Conservation (phyloP, 495 filamentous ascomycete genomes). For the Penicillium pancosmium region DNA sequence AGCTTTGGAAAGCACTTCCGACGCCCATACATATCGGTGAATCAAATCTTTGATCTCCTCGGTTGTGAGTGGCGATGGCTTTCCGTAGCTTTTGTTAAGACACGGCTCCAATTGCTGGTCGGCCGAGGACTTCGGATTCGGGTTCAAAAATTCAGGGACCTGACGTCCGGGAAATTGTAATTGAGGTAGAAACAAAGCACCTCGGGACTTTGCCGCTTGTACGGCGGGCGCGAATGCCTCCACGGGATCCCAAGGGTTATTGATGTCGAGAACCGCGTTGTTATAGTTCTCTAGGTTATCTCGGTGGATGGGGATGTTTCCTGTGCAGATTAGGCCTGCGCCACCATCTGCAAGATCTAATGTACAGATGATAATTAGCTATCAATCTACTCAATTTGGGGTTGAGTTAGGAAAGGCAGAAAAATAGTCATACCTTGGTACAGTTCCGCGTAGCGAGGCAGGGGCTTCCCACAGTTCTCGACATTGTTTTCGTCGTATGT, state of each 20-base stretch:
- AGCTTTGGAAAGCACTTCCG: constrained; percentile 16
- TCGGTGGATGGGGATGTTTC: constrained; percentile 24
- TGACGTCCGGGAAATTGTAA: constrained; percentile 21
- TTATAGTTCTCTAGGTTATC: constrained; percentile 25
- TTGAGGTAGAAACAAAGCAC: constrained; percentile 20
- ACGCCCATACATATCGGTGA: constrained; percentile 21
- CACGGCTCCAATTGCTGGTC: constrained; percentile 17
- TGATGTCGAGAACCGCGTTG: constrained; percentile 23
- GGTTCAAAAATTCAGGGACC: constrained; percentile 20
- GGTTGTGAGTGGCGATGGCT: constrained; percentile 18
- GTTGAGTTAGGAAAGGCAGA: neutral
- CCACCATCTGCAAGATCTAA: constrained; percentile 10
- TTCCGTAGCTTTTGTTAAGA: constrained; percentile 21
- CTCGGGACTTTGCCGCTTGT: constrained; percentile 20
- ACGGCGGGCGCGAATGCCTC: constrained; percentile 21
- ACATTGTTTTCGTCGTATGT: constrained; percentile 22
- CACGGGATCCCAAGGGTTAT: constrained; percentile 23
- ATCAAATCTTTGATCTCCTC: constrained; percentile 16
- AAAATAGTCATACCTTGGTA: constrained; percentile 15
- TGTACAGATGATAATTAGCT: neutral
- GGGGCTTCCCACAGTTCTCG: constrained; percentile 19
- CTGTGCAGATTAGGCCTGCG: constrained; percentile 20
- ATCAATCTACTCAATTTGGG: no score
- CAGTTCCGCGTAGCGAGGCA: constrained; percentile 20
- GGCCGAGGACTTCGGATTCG: constrained; percentile 18